A percentile compares a stretch with the other conserved stretches of the same genome.
These are phyloP conservation scores for Trapa bicornis DNA, from an alignment of 345 rosid species.

Conservation along the genomic window DNA sequence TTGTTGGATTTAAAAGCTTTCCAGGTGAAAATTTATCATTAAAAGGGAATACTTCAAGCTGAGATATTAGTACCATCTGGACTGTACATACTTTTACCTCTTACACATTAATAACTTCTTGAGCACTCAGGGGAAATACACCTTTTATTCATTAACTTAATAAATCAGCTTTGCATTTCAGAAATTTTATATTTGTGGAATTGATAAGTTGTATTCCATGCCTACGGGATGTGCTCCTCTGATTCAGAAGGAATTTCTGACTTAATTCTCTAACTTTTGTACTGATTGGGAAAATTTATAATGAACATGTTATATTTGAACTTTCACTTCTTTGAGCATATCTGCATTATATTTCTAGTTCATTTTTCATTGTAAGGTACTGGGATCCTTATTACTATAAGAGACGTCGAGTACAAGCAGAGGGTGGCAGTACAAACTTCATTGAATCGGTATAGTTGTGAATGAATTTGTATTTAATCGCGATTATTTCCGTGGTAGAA, in stretches of 20 bases:
- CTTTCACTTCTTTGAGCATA: neutral
- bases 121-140: too few species aligned
- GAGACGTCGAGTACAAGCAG: slow-evolving; percentile 36
- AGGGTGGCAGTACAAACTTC: slow-evolving; percentile 63
- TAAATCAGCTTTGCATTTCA: neutral
- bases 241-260: neutral
- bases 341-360: slow-evolving; percentile 5
- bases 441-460: slow-evolving; percentile 68
- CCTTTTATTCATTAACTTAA: neutral
- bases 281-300: neutral
- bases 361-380: slow-evolving; percentile 39
- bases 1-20: too few species aligned
- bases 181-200: neutral
- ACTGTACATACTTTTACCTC: too few species aligned
- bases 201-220: neutral
- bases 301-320: neutral
- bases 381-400: slow-evolving; percentile 90
- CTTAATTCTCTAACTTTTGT: neutral
- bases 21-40: too few species aligned
- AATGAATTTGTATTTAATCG: slow-evolving; percentile 5
- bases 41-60: too few species aligned
- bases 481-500: slow-evolving; percentile 10
- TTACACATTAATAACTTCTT: too few species aligned
- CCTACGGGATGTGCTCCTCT: neutral
- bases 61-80: too few species aligned